A percentile compares a stretch with the other conserved stretches of the same genome.
Conservation (phyloP, 169 alveolate genomes). For the Besnoitia besnoiti region DNA sequence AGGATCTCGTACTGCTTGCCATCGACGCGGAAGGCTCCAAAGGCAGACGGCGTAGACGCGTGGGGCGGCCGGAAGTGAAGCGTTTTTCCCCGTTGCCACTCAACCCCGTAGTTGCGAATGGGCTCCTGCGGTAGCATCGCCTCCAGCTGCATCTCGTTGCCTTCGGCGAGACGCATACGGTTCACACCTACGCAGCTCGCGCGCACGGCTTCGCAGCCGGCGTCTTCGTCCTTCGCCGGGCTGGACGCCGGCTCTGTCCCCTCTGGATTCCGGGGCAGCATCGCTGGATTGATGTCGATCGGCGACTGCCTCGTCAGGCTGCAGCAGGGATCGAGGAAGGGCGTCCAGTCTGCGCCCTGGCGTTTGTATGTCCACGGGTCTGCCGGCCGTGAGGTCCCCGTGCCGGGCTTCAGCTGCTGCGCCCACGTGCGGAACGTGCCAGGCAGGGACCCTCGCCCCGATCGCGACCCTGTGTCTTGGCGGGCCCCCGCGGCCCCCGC, state of each 20-base stretch:
- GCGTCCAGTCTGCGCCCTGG: slow-evolving; percentile 22
- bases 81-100: neutral
- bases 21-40: neutral
- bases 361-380: neutral
- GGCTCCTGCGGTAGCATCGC: neutral
- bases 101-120: neutral
- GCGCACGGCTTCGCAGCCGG: neutral
- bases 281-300: neutral
- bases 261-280: neutral
- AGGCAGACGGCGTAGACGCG: neutral
- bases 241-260: neutral
- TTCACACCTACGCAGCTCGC: neutral
- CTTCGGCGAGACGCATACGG: neutral
- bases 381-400: neutral
- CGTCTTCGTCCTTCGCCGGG: neutral
- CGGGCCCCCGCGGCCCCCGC: neutral
- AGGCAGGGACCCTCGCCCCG: neutral
- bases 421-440: neutral
- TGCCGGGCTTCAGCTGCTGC: neutral
- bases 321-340: neutral
- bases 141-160: neutral
- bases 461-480: neutral
- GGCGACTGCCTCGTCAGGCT: slow-evolving; percentile 20
- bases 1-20: slow-evolving; percentile 27
- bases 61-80: neutral